These are phyloP conservation scores for Sungouiozyma intestinalis DNA, from an alignment of 805 yeast genomes.

Conservation along the genomic window DNA sequence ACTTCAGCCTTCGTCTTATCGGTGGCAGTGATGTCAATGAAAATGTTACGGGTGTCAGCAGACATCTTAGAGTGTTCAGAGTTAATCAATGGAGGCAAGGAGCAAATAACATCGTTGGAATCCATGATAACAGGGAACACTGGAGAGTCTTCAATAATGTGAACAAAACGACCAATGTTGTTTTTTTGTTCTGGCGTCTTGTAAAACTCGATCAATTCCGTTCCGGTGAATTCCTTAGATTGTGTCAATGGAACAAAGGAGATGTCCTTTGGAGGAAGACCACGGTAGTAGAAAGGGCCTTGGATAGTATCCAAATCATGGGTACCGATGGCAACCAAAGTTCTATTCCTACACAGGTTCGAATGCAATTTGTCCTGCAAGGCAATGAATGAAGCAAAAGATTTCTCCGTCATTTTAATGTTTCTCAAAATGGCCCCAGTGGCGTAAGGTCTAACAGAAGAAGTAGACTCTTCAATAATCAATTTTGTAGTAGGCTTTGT, in stretches of 20 bases:
- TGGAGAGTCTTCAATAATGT: constrained; percentile 78
- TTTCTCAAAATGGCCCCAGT: constrained; percentile 90
- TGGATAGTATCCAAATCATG: constrained; percentile 78
- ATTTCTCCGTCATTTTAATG: constrained; percentile 68
- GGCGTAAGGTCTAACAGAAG: constrained; percentile 77
- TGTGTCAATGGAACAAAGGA: constrained; percentile 70
- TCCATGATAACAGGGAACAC: constrained; percentile 88
- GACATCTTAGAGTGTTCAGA: constrained; percentile 84
- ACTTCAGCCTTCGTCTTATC: constrained; percentile 90
- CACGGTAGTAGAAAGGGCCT: constrained; percentile 83
- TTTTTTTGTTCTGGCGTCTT: constrained; percentile 58
- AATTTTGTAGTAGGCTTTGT: constrained; percentile 54
- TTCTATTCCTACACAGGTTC: constrained; percentile 93
- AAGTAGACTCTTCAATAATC: constrained; percentile 67
- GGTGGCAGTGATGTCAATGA: constrained; percentile 90
- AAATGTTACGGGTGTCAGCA: constrained; percentile 73
- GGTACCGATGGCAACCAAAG: constrained; percentile 96
- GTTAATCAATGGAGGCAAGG: constrained; percentile 95
- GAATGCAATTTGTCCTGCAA: constrained; percentile 93
- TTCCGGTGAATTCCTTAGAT: constrained; percentile 58
- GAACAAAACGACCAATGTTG: constrained; percentile 80
- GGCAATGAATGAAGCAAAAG: constrained; percentile 89
- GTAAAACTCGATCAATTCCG: constrained; percentile 77
- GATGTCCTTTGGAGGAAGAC: constrained; percentile 67
- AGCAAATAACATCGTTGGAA: constrained; percentile 62